phyloP scores from a whole-genome alignment of 768 basidiomycete species.

The Xerocomus spinulosus region DNA sequence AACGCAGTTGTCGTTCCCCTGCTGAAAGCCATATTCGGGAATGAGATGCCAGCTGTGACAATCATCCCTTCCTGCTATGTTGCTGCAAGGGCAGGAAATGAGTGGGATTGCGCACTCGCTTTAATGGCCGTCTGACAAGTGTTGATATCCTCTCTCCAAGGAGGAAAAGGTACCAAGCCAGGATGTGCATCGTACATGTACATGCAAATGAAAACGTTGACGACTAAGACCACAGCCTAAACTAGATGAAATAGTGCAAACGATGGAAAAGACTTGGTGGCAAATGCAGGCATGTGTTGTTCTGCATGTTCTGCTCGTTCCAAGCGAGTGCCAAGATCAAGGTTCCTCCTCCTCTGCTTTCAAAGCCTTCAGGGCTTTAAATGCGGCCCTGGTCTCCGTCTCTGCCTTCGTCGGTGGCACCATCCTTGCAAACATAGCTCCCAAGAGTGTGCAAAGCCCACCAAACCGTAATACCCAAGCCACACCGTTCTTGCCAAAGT shows the following conservation, averaged over 20 bases:
- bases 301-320: conserved; percentile 1
- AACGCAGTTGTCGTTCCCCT: conserved; percentile 18
- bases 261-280: not conserved
- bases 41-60: conserved; percentile 26
- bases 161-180: not conserved
- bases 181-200: conserved; percentile 1
- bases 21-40: conserved; percentile 19
- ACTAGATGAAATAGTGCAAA: conserved; percentile 4
- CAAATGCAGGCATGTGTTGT: conserved; percentile 15
- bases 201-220: not conserved
- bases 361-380: conserved; percentile 75
- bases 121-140: conserved; percentile 24
- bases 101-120: conserved; percentile 29
- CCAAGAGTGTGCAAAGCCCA: conserved; percentile 76
- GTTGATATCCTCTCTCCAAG: not conserved
- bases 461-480: conserved; percentile 94
- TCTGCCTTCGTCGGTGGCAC: conserved; percentile 90
- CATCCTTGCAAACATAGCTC: conserved; percentile 72
- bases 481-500: conserved; percentile 82
- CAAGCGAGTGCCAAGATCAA: conserved; percentile 22
- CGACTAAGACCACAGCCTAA: not conserved
- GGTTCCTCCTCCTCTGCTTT: conserved; percentile 53
- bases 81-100: conserved; percentile 16
- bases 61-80: conserved; percentile 20
- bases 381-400: conserved; percentile 78